Base-by-base conservation (phyloP, 139 green algal species). In the Ostreobium quekettii region DNA sequence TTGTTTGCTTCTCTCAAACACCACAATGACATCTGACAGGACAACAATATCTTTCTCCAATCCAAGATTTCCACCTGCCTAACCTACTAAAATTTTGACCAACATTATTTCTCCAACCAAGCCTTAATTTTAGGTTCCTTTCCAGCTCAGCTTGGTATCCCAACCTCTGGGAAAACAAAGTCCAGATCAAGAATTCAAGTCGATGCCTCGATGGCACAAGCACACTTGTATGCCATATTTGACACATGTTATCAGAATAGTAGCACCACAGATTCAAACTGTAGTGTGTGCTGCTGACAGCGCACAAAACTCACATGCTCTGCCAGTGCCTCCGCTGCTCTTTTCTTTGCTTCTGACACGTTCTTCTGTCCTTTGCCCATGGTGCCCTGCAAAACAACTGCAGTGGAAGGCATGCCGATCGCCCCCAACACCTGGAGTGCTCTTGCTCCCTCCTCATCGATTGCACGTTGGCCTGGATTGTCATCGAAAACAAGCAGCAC, bases 261-360 rank as follows among this genome's bases (percentile, higher is more conserved):
- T 19, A 8, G 38, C 63, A 8, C 22, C 29, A 60, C 39, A 49
- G 28, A n/a, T 5, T 30, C 37, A 42, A 67, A 30, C 31, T 64
- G 38, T 58, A 53, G 5, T 77, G 60, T 74, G 60, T 7, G 37
- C 53, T 63, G 39, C 3, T 47, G 59, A 36, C 28, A 11, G 35
- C 72, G 66, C 48, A 70, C 32, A 47, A 60, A 66, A 7, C 66
- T 5, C 29, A 89, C 73, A 39, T 85, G 66, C 6, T 71, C 35
- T 6, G 37, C 37, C 38, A 95, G 67, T 3, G 77, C 85, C 8
- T 79, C 80, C 29, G 85, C 74, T 0, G 80, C 90, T 5, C 77
- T 74, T 78, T 93, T 95, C 71, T 85, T 88, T 0, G 88, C 87
- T 15, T 81, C 87, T 0, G 83, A 80, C 2, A 84, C 76, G 30